Percentiles rank a stretch among this genome's conserved stretches.
Conservation (phyloP, 2,329 filamentous ascomycete genomes). For the Monosporascus sp. region DNA sequence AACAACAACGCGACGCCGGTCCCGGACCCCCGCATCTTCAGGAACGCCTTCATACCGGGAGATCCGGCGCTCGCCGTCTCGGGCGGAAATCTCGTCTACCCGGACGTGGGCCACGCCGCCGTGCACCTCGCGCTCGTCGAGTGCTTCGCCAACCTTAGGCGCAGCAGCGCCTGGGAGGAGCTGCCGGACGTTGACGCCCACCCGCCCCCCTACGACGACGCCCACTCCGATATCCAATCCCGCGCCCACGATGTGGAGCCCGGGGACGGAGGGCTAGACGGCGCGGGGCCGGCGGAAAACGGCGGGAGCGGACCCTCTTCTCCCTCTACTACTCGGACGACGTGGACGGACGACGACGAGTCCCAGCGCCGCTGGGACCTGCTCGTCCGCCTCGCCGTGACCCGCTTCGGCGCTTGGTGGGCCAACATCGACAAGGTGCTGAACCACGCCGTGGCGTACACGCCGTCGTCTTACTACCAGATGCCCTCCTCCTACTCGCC, state of each 20-base stretch:
- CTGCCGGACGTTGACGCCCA: neutral
- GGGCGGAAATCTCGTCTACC: neutral
- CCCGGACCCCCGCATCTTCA: slow-evolving; percentile 1
- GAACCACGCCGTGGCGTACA: slow-evolving; percentile 1
- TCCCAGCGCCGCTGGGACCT: neutral
- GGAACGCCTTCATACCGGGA: slow-evolving; percentile 1
- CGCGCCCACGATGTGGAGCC: neutral
- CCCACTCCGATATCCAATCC: neutral
- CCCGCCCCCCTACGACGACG: neutral
- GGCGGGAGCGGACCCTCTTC: neutral
- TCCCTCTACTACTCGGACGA: neutral
- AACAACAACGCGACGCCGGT: neutral
- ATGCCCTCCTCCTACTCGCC: too few species aligned
- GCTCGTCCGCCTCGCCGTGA: slow-evolving; percentile 1
- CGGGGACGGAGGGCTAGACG: neutral
- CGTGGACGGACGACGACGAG: neutral
- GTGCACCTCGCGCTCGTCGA: slow-evolving; percentile 1
- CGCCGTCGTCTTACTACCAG: neutral
- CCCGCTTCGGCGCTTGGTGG: slow-evolving; percentile 1
- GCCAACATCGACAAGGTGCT: slow-evolving; percentile 1
- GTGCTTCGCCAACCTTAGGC: neutral
- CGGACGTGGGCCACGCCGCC: slow-evolving; percentile 1
- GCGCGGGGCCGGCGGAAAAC: neutral
- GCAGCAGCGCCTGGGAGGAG: neutral
- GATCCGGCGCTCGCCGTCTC: neutral